Evolutionary conservation across 208 protist genomes (phyloP).

Genomic region (Crithidia sp.): DNA sequence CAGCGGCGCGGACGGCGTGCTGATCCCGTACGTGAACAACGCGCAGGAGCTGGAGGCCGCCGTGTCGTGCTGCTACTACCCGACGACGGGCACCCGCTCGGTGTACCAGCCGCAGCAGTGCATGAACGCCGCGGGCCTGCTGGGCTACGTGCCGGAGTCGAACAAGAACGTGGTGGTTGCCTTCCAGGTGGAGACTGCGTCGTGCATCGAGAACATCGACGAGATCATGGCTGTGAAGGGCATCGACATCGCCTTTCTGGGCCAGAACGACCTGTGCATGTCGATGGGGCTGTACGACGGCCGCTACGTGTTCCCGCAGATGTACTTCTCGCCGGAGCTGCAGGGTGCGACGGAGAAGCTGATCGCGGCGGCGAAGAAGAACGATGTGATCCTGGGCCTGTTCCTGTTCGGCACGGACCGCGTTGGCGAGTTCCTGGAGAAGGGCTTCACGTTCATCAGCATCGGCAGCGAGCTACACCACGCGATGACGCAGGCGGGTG

Average conservation of each 20-base stretch:
- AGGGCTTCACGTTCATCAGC: slow-evolving; percentile 85
- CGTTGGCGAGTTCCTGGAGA: slow-evolving; percentile 82
- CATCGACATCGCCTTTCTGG: slow-evolving; percentile 82
- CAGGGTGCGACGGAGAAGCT: slow-evolving; percentile 68
- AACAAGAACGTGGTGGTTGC: slow-evolving; percentile 84
- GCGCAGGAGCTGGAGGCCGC: slow-evolving; percentile 72
- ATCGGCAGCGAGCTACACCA: slow-evolving; percentile 83
- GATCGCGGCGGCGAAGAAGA: slow-evolving; percentile 66
- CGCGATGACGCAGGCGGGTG: slow-evolving; percentile 70
- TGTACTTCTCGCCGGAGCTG: slow-evolving; percentile 83
- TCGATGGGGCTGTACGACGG: slow-evolving; percentile 84
- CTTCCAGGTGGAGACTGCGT: slow-evolving; percentile 82
- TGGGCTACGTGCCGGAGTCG: slow-evolving; percentile 75
- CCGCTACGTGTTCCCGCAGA: slow-evolving; percentile 83
- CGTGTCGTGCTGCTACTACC: slow-evolving; percentile 84
- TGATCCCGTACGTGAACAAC: slow-evolving; percentile 87
- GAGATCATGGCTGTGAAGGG: slow-evolving; percentile 84
- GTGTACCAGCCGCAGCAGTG: slow-evolving; percentile 84
- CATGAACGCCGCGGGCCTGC: slow-evolving; percentile 77
- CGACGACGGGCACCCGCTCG: slow-evolving; percentile 72
- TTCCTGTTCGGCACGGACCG: slow-evolving; percentile 84
- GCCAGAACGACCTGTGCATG: slow-evolving; percentile 87
- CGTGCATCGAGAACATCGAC: slow-evolving; percentile 82
- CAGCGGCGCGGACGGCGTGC: slow-evolving; percentile 76
- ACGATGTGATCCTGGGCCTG: slow-evolving; percentile 74